These are phyloP conservation scores for Rhodotorula sp. DNA, from an alignment of 1,284 basidiomycete genomes.

Conservation along the genomic window DNA sequence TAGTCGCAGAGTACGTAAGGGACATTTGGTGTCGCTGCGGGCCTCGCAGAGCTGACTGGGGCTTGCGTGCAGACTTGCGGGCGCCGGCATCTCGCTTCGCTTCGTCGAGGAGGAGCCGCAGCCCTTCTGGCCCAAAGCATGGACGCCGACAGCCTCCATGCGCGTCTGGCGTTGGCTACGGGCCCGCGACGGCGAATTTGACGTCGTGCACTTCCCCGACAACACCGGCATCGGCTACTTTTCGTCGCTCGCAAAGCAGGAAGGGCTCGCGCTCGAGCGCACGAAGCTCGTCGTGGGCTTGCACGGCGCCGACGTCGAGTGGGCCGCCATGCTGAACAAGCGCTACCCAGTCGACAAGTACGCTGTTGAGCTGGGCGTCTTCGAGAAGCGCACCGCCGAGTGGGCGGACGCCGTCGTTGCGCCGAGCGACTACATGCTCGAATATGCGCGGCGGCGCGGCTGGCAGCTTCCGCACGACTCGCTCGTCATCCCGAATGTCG, in stretches of 20 bases:
- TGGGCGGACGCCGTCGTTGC: constrained; percentile 39
- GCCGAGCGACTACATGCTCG: constrained; percentile 40
- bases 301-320: constrained; percentile 41
- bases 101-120: constrained; percentile 30
- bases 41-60: neutral
- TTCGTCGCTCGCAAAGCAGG: constrained; percentile 22
- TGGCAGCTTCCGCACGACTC: constrained; percentile 28
- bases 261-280: constrained; percentile 30
- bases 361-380: constrained; percentile 32
- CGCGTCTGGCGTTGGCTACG: constrained; percentile 31
- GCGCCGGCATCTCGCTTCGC: constrained; percentile 12
- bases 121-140: constrained; percentile 33
- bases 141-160: constrained; percentile 38
- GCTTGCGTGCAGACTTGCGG: constrained; percentile 9
- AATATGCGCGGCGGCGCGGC: constrained; percentile 26
- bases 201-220: constrained; percentile 42
- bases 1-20: constrained; percentile 9
- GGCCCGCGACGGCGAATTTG: constrained; percentile 19
- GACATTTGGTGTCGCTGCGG: no score
- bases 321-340: constrained; percentile 41
- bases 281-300: constrained; percentile 37
- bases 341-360: constrained; percentile 35
- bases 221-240: constrained; percentile 42
- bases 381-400: constrained; percentile 37
- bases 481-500: constrained; percentile 40